Base-by-base conservation (phyloP, 352 stramenopile species). In the Phytophthora vignae region DNA sequence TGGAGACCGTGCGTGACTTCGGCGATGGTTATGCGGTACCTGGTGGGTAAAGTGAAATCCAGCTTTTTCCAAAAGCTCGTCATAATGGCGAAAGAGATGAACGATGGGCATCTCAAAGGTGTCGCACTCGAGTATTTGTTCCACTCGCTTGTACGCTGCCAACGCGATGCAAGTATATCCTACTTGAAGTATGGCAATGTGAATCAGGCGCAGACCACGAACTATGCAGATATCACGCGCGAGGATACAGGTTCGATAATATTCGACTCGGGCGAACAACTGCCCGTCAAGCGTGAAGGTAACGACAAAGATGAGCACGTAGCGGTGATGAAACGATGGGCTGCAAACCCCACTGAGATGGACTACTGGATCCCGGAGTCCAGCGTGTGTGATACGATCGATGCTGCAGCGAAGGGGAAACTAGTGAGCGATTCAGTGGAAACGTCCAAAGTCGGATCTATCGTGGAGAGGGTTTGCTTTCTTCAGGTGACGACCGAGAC, bases 331-430 rank as follows among this genome's bases (percentile, higher is more conserved):
- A n/a, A 64, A 27, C 49, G n/a, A 2, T 73, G 70, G 64, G 60
- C 64, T 10, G 17, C 19, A 50, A 60, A 70, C 9, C 38, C 48
- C 25, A 36, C 19, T 44, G 17, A 36, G 27, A 73, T 74, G 70
- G 59, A 73, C 31, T 77, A 73, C 64, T 73, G 58, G 64, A 69
- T 67, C 53, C 59, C 64, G 1, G 38, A 15, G 58, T 60, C 70
- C 14, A 64, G 59, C 61, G 33, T 74, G 55, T 57, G 25, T 48
- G 59, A 55, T 55, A 61, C 59, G 69, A 65, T 77, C 44, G 64
- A 69, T 69, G 69, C 69, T 1, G 64, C 69, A 50, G 58, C 57
- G 10, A 73, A 56, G 17, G 64, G 69, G 55, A 67, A 14, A 38
- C 19, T 77, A 33, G 4, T 33, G 29, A 33, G 29, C 29, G 29